These are phyloP conservation scores for Hippophae tibetana DNA, from an alignment of 306 rosid species.

Conservation along the genomic window DNA sequence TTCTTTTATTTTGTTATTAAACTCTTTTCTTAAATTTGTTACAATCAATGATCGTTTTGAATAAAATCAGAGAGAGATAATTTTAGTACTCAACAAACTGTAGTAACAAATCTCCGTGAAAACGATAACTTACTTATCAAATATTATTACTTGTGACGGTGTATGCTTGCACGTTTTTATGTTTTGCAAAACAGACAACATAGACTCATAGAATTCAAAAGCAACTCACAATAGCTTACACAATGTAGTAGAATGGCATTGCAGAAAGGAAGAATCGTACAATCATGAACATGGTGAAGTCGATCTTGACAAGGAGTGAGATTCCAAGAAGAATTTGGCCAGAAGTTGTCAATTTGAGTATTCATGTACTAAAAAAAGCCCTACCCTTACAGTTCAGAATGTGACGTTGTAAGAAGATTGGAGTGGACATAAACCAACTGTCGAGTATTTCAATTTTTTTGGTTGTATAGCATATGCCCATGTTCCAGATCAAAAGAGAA, in stretches of 20 bases:
- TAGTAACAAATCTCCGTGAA: too few relatives aligned
- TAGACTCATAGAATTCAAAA: too few relatives aligned
- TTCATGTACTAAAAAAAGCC: neutral
- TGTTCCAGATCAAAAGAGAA: neutral
- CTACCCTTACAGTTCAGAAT: neutral
- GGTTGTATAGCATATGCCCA: neutral
- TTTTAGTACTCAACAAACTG: too few relatives aligned
- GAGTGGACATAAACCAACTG: neutral
- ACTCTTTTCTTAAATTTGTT: too few relatives aligned
- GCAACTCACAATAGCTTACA: neutral
- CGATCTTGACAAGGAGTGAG: neutral
- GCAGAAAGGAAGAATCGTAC: neutral
- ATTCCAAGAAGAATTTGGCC: neutral
- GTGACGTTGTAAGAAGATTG: neutral
- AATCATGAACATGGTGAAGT: neutral
- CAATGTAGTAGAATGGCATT: neutral
- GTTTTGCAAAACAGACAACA: too few relatives aligned
- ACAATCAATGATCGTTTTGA: too few relatives aligned
- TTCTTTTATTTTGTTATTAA: too few relatives aligned
- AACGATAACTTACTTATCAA: too few relatives aligned
- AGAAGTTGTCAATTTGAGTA: neutral
- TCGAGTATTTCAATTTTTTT: neutral
- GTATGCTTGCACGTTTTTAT: too few relatives aligned
- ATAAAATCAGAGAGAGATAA: too few relatives aligned
- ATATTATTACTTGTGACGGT: too few relatives aligned